A percentile compares a stretch with the other conserved stretches of the same genome.
Evolutionary conservation across 345 rosid species (phyloP).

Genomic region (Bruguiera gymnorhiza): DNA sequence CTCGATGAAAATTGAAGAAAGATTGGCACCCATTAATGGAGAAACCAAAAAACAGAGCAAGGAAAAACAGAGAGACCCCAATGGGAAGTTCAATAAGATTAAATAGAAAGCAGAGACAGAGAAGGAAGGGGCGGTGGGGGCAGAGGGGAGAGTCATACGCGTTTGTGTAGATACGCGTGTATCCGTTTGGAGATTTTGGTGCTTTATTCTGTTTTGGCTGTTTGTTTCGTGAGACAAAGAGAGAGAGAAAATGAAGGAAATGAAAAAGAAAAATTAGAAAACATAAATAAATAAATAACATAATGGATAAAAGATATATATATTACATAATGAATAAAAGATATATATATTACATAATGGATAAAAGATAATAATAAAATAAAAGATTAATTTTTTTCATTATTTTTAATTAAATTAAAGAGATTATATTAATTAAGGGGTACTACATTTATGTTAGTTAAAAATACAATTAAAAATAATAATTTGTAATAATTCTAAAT

Average conservation of each 20-base stretch:
- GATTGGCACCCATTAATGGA: constrained; percentile 57
- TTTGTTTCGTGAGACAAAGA: constrained; percentile 2
- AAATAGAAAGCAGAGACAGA: neutral
- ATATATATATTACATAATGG: too few relatives aligned
- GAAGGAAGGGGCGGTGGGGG: neutral
- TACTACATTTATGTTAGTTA: too few relatives aligned
- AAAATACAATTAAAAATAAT: too few relatives aligned
- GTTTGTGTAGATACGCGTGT: constrained; percentile 21
- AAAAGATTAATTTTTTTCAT: too few relatives aligned
- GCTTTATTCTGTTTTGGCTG: neutral
- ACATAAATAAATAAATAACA: neutral
- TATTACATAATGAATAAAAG: too few relatives aligned
- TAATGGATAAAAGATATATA: too few relatives aligned
- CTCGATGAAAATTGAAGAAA: constrained; percentile 38
- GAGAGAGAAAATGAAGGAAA: neutral
- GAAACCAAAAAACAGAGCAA: neutral
- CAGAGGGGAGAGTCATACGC: neutral
- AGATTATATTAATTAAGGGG: too few relatives aligned
- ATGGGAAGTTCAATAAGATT: neutral
- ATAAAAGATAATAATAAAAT: too few relatives aligned
- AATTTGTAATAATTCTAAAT: too few relatives aligned
- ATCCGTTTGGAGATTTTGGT: neutral
- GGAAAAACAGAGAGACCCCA: neutral
- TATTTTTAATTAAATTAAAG: too few relatives aligned
- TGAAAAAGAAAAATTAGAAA: neutral